Evolutionary conservation across 176 grass and related monocot species (phyloP), one percentile per base, ranked within the genome.

Genomic region (Coix lacrymajobi): DNA sequence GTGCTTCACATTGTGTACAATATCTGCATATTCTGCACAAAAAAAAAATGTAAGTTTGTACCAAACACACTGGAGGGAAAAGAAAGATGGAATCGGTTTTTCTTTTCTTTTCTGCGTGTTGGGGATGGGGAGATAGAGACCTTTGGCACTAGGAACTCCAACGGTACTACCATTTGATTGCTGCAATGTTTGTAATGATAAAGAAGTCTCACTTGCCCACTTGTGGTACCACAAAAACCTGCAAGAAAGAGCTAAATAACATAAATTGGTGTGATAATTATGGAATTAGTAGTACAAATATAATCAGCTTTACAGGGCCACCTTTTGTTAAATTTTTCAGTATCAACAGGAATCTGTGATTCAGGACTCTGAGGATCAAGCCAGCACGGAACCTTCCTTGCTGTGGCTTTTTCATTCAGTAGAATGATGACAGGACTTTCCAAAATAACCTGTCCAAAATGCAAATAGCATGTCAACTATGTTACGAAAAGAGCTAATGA

Each of bases 201-300:
- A 63, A 46, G 79, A 84, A 73, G 85, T 85, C 51, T 95, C 88
- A 68, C 76, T 89, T 88, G 72, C 85, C 96, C 90, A 98, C 37
- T 86, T 81, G 34, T 20, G 71, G 63, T 84, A 95, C 96, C 90
- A 98, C 30, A 84, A 71, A 86, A 86, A 95, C 76, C 96, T 98
- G 80, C n/a, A 30, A 84, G 56, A 77, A 86, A 71, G 46, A 75
- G 31, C 3, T 82, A 29, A 41, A 70, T 8, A 76, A 58, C 3
- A 81, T 78, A 85, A 77, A 61, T 31, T 69, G 4, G 73, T n/a
- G 17, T 30, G 57, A 76, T 43, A 46, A 48, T 48, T 65, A 56
- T 75, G 5, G 26, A 58, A 77, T 73, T 24, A n/a, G 71, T 38
- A 41, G 38, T 11, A 20, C 20, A 52, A 81, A 71, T 69, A 45